A percentile compares a stretch with the other conserved stretches of the same genome.
phyloP scores from a whole-genome alignment of 192 early-diverging fungal genomes.

The Umbelopsis ramanniana region DNA sequence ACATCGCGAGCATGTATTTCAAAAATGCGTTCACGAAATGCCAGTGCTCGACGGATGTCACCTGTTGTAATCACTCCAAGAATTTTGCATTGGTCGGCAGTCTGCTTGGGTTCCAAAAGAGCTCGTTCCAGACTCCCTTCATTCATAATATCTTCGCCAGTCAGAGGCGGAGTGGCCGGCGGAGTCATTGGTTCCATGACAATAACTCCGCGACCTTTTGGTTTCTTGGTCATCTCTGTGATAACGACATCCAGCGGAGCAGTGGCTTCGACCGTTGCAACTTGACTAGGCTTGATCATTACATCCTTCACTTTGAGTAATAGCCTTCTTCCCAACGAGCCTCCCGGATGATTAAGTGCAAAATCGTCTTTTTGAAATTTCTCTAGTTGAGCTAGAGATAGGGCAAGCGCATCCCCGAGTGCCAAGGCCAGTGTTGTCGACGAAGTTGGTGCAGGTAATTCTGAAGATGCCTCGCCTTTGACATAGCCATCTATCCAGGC shows the following conservation, averaged over 20 bases:
- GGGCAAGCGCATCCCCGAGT: slow-evolving; percentile 47
- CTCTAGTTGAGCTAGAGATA: slow-evolving; percentile 40
- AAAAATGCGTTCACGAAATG: slow-evolving; percentile 37
- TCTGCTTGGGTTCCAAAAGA: not conserved
- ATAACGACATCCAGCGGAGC: slow-evolving; percentile 43
- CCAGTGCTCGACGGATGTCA: slow-evolving; percentile 41
- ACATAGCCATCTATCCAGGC: slow-evolving; percentile 51
- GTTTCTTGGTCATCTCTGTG: slow-evolving; percentile 39
- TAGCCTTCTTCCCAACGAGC: slow-evolving; percentile 41
- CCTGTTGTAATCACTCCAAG: slow-evolving; percentile 45
- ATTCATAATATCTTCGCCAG: not conserved
- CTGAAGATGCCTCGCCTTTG: slow-evolving; percentile 35
- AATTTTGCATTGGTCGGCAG: slow-evolving; percentile 19
- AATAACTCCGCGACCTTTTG: slow-evolving; percentile 37
- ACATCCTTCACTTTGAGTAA: slow-evolving; percentile 44
- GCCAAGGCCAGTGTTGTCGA: slow-evolving; percentile 52
- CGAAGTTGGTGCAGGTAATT: slow-evolving; percentile 49
- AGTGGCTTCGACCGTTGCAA: slow-evolving; percentile 25
- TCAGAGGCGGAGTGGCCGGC: not conserved
- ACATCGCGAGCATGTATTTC: slow-evolving; percentile 36
- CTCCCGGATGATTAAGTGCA: slow-evolving; percentile 53
- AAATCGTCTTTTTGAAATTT: slow-evolving; percentile 44
- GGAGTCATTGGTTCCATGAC: slow-evolving; percentile 38
- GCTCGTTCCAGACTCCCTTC: slow-evolving; percentile 4
- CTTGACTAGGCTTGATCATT: slow-evolving; percentile 27